Percentiles rank a stretch among this genome's conserved stretches.
Conservation (phyloP, 1,284 basidiomycete genomes). For the Flammula alnicola region DNA sequence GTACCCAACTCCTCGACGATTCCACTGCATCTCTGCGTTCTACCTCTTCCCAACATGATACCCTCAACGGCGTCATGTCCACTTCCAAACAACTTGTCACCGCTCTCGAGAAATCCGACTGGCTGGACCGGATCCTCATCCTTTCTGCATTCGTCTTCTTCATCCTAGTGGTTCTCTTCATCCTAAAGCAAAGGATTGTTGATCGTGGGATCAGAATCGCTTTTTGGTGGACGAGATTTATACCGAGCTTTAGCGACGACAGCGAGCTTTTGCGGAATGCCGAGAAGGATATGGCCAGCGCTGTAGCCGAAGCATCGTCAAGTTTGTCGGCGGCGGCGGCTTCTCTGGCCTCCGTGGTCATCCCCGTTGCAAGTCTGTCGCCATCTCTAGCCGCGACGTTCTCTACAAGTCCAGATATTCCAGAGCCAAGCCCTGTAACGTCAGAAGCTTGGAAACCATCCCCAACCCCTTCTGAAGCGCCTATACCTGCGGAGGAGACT, state of each 20-base stretch:
- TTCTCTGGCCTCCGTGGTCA: conserved; percentile 9
- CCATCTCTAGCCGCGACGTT: background rate
- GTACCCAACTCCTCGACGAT: conserved; percentile 83
- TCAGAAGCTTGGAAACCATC: background rate
- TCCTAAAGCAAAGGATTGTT: conserved; percentile 85
- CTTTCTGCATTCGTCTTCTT: conserved; percentile 82
- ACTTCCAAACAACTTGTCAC: conserved; percentile 85
- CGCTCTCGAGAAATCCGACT: conserved; percentile 86
- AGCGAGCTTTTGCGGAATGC: conserved; percentile 28
- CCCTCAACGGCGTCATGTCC: conserved; percentile 72
- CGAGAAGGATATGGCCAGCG: conserved; percentile 21
- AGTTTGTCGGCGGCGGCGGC: conserved; percentile 14
- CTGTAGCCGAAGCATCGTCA: conserved; percentile 21
- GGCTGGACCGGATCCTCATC: conserved; percentile 89
- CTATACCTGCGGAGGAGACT: background rate
- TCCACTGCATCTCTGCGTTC: conserved; percentile 79
- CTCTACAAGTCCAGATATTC: background rate
- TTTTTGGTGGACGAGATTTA: conserved; percentile 80
- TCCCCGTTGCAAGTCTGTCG: conserved; percentile 12
- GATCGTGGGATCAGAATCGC: conserved; percentile 73
- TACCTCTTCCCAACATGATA: conserved; percentile 81
- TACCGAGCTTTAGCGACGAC: conserved; percentile 53
- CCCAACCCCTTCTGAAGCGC: background rate
- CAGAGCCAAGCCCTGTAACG: background rate
- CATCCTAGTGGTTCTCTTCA: conserved; percentile 80